A percentile compares a stretch with the other conserved stretches of the same genome.
Evolutionary conservation across 2,329 filamentous ascomycete species (phyloP).

Genomic region (Cercospora brassicicola): DNA sequence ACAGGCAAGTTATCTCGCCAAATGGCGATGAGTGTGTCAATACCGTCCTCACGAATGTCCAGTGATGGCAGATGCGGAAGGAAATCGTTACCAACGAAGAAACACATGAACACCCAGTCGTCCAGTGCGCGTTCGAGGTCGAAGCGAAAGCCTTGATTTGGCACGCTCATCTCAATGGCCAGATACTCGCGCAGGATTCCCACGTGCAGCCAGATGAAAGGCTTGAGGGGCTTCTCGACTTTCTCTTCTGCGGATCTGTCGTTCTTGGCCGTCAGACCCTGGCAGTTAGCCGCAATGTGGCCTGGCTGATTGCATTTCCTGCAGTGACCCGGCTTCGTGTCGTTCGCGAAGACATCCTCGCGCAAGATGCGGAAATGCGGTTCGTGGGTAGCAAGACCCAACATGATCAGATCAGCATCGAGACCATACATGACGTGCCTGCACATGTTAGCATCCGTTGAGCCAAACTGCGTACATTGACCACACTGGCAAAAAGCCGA

Average conservation of each 20-base stretch:
- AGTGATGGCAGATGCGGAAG: slow-evolving; percentile 94
- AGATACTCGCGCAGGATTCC: slow-evolving; percentile 89
- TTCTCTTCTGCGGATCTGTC: slow-evolving; percentile 60
- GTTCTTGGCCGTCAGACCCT: slow-evolving; percentile 74
- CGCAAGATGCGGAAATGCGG: slow-evolving; percentile 93
- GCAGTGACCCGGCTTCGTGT: slow-evolving; percentile 78
- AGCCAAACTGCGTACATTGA: background rate
- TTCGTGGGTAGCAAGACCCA: slow-evolving; percentile 94
- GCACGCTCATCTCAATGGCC: slow-evolving; percentile 81
- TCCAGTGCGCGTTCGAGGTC: slow-evolving; percentile 92
- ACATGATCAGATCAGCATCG: slow-evolving; percentile 98
- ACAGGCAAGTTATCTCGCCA: slow-evolving; percentile 88
- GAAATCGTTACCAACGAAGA: slow-evolving; percentile 98
- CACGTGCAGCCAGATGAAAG: slow-evolving; percentile 98
- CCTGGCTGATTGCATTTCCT: slow-evolving; percentile 88
- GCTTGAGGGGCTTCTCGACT: slow-evolving; percentile 82
- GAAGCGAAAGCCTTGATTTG: slow-evolving; percentile 80
- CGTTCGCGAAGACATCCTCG: slow-evolving; percentile 94
- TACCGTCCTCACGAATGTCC: slow-evolving; percentile 95
- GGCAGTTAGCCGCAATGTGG: slow-evolving; percentile 84
- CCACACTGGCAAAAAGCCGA: background rate
- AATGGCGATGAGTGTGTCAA: slow-evolving; percentile 92
- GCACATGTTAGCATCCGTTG: slow-evolving; percentile 26
- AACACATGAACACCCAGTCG: slow-evolving; percentile 99
- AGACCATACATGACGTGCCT: slow-evolving; percentile 97